These are phyloP conservation scores for Venturia effusa DNA, from an alignment of 2,329 filamentous ascomycete species.

Conservation along the genomic window DNA sequence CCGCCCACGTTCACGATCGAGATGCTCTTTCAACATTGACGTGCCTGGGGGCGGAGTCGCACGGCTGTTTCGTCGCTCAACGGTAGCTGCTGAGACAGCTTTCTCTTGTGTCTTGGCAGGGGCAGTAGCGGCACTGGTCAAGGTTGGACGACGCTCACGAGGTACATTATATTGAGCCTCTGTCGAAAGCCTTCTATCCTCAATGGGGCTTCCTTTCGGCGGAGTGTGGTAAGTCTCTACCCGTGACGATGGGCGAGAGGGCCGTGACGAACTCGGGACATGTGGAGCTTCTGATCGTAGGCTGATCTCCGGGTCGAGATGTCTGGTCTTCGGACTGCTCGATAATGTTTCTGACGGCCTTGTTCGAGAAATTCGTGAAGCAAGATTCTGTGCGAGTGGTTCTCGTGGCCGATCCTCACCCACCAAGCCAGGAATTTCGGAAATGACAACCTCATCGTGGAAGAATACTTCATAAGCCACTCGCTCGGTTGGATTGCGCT, in stretches of 20 bases:
- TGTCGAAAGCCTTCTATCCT: constrained; percentile 18
- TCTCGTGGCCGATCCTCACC: constrained; percentile 50
- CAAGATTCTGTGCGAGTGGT: constrained; percentile 8
- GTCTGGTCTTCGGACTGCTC: constrained; percentile 1
- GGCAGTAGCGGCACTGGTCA: constrained; percentile 34
- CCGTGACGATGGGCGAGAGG: constrained; percentile 3
- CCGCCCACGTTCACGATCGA: constrained; percentile 32
- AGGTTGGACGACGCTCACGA: constrained; percentile 32
- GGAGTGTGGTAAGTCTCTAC: not conserved
- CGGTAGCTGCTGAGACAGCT: constrained; percentile 25
- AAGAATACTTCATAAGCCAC: constrained; percentile 85
- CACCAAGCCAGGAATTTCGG: constrained; percentile 68
- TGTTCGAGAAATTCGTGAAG: constrained; percentile 7
- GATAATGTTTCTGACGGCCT: constrained; percentile 3
- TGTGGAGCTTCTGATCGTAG: not conserved
- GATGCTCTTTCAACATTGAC: constrained; percentile 37
- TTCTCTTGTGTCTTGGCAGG: constrained; percentile 23
- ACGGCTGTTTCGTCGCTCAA: constrained; percentile 53
- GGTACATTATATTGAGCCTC: constrained; percentile 24
- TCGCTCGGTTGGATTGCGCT: constrained; percentile 74
- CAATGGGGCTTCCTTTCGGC: not conserved
- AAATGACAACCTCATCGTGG: constrained; percentile 57
- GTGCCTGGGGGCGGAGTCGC: constrained; percentile 31
- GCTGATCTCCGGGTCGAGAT: not conserved
- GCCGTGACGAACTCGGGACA: not conserved